These are phyloP conservation scores for Diddensiella transvaalensis DNA, from an alignment of 805 yeast species.

Conservation along the genomic window DNA sequence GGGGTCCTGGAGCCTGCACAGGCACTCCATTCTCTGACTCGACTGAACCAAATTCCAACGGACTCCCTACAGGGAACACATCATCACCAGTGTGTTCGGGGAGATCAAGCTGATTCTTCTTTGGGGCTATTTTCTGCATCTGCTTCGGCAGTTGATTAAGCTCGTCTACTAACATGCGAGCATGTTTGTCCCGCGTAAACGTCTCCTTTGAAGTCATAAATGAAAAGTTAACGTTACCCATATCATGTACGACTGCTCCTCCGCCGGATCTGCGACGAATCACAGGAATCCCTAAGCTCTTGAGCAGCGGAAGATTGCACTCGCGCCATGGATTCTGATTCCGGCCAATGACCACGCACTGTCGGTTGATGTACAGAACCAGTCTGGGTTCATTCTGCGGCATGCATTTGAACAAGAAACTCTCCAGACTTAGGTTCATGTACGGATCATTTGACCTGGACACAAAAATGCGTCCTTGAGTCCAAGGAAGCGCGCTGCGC, in stretches of 20 bases:
- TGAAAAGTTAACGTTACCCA: conserved; percentile 83
- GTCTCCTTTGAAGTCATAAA: conserved; percentile 65
- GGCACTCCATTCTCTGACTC: background rate
- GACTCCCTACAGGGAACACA: background rate
- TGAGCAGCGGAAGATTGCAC: conserved; percentile 56
- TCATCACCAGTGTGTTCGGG: too few species aligned
- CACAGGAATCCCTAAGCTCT: conserved; percentile 54
- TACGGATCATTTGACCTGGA: conserved; percentile 64
- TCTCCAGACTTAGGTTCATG: conserved; percentile 77
- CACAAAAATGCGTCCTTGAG: conserved; percentile 40
- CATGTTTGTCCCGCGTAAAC: conserved; percentile 58
- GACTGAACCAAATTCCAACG: conserved; percentile 3
- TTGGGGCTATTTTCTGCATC: background rate
- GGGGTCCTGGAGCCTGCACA: conserved; percentile 13
- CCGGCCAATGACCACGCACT: conserved; percentile 92
- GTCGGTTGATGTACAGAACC: conserved; percentile 68
- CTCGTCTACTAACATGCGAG: conserved; percentile 42
- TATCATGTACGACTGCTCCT: conserved; percentile 94
- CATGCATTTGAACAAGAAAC: conserved; percentile 61
- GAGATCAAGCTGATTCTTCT: background rate
- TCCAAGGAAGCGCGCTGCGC: conserved; percentile 4
- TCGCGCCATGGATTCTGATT: conserved; percentile 96
- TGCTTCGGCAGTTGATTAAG: conserved; percentile 27
- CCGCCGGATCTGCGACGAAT: conserved; percentile 88
- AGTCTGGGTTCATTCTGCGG: conserved; percentile 45